These are phyloP conservation scores for Fusarium subglutinans DNA, from an alignment of 2,329 filamentous ascomycete genomes.

Conservation along the genomic window DNA sequence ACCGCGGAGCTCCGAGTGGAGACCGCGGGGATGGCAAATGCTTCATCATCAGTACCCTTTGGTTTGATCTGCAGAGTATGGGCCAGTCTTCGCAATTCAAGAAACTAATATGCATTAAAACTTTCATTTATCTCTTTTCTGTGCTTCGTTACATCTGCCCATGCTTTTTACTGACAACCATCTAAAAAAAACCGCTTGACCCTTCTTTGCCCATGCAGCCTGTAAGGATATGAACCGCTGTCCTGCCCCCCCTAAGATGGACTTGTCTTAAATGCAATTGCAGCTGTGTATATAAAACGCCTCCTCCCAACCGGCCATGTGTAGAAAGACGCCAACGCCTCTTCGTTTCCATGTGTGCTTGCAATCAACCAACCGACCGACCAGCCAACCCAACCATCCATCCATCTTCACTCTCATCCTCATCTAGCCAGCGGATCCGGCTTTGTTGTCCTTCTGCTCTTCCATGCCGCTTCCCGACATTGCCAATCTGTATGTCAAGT, in stretches of 20 bases:
- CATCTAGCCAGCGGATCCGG: conserved; percentile 8
- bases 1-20: background rate
- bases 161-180: conserved; percentile 43
- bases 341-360: conserved; percentile 36
- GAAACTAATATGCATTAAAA: conserved; percentile 30
- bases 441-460: conserved; percentile 28
- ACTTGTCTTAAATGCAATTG: conserved; percentile 40
- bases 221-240: conserved; percentile 39
- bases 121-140: conserved; percentile 43
- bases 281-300: conserved; percentile 45
- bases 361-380: conserved; percentile 20
- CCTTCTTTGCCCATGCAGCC: conserved; percentile 40
- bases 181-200: conserved; percentile 41
- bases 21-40: background rate
- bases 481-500: conserved; percentile 38
- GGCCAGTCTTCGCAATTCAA: background rate
- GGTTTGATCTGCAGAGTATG: background rate
- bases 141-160: conserved; percentile 43
- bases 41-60: background rate
- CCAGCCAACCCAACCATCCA: background rate
- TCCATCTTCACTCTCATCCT: background rate
- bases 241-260: conserved; percentile 35
- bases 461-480: conserved; percentile 17
- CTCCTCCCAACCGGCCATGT: conserved; percentile 40
- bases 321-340: conserved; percentile 45